Evolutionary conservation across 495 filamentous ascomycete genomes (phyloP), one percentile per base, ranked within the genome.

Genomic region (Articulospora tetracladia): DNA sequence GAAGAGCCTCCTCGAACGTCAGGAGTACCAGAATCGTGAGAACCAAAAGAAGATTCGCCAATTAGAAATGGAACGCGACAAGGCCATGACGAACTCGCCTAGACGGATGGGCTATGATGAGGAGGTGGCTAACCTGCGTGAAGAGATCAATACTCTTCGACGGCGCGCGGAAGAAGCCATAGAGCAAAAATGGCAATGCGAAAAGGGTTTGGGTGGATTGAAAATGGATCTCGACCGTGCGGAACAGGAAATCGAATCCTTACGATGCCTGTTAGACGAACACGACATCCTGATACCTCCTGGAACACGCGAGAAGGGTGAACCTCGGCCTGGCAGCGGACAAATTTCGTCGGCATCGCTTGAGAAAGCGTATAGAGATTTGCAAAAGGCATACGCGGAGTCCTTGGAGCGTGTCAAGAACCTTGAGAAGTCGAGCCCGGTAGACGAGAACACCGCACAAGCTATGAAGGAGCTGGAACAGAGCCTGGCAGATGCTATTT

Each of bases 191-290:
- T 97, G 88, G 83, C 88, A 94, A 73, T 93, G 93, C 58, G 94
- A 98, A 73, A 96, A 96, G 73, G 92, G 92, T 24, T 79, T 98
- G 15, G 82, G 86, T 59, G 93, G 93, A 44, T 76, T 98, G 61
- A 96, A 96, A 73, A 97, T 97, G 89, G 94, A 98, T 69, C 83
- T 98, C 27, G 95, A 98, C 69, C 89, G 93, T 61, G 92, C 94
- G 3, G 89, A 97, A 72, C 89, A 94, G 69, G 95, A 98, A 75
- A 97, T 93, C 13, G 76, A 79, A 28, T 90, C 88, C 25, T 75
- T 98, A 28, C 85, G 92, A 24, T 81, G 73, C 24, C 79, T 98
- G 23, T 82, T 98, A 19, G 79, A 90, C 67, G 93, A 96, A 72
- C 91, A 93, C 64, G 93, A 97, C 69, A 92, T 93, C 53, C 73